Evolutionary conservation across 495 filamentous ascomycete species (phyloP).

Genomic region (Xylaria curta): DNA sequence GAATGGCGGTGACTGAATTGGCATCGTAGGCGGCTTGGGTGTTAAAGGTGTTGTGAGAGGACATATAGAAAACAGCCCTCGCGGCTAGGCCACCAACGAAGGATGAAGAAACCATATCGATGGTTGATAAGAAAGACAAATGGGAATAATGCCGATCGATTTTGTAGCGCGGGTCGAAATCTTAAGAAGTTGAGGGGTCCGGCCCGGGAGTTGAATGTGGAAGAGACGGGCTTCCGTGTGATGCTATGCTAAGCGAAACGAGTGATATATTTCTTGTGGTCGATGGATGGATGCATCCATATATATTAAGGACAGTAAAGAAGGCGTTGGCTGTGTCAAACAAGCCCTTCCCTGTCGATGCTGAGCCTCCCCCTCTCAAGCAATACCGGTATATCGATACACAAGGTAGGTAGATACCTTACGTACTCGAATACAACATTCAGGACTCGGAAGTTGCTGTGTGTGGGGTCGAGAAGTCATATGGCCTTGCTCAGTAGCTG

Average conservation of each 20-base stretch:
- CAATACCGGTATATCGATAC: slow-evolving; percentile 1
- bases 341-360: slow-evolving; percentile 6
- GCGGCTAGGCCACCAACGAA: slow-evolving; percentile 45
- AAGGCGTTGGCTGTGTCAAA: slow-evolving; percentile 1
- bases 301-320: slow-evolving; percentile 10
- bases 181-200: neutral
- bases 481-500: slow-evolving; percentile 12
- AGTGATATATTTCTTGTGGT: neutral
- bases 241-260: neutral
- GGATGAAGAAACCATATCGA: slow-evolving; percentile 43
- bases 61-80: slow-evolving; percentile 46
- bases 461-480: slow-evolving; percentile 16
- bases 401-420: neutral
- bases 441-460: neutral
- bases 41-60: slow-evolving; percentile 34
- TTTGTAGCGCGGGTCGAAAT: neutral
- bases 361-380: neutral
- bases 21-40: slow-evolving; percentile 37
- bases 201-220: slow-evolving; percentile 10
- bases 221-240: neutral
- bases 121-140: slow-evolving; percentile 1
- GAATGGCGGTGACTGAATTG: slow-evolving; percentile 54
- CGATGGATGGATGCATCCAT: slow-evolving; percentile 2
- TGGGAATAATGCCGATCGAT: slow-evolving; percentile 13
- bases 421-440: slow-evolving; percentile 3